phyloP scores from a whole-genome alignment of 1,284 basidiomycete genomes.

The Moesziomyces globuligerus region DNA sequence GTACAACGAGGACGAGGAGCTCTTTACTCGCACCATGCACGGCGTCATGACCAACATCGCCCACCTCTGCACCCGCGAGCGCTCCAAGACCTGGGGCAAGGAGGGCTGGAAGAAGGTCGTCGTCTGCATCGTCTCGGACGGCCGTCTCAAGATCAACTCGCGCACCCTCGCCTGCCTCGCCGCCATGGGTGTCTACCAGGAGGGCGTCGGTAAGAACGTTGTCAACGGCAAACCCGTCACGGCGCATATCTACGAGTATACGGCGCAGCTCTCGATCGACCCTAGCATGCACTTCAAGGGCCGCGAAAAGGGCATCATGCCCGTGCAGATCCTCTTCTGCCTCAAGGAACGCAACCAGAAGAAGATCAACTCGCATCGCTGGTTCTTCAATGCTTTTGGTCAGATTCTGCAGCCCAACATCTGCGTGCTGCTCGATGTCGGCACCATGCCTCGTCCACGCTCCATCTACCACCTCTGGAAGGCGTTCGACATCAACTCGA shows the following conservation, averaged over 20 bases:
- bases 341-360: conserved; percentile 67
- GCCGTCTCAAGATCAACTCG: conserved; percentile 89
- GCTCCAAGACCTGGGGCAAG: conserved; percentile 92
- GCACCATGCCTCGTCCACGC: conserved; percentile 77
- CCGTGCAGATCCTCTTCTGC: conserved; percentile 90
- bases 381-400: conserved; percentile 69
- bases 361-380: conserved; percentile 83
- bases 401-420: conserved; percentile 76
- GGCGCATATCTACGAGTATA: conserved; percentile 87
- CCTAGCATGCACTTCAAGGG: conserved; percentile 84
- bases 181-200: conserved; percentile 85
- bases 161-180: conserved; percentile 91
- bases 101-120: conserved; percentile 91
- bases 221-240: conserved; percentile 86
- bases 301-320: conserved; percentile 77
- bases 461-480: conserved; percentile 95
- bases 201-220: conserved; percentile 88
- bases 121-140: conserved; percentile 85
- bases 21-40: conserved; percentile 64
- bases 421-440: conserved; percentile 92
- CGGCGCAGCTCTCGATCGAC: conserved; percentile 77
- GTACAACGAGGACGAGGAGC: conserved; percentile 61
- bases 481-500: conserved; percentile 93
- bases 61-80: conserved; percentile 80
- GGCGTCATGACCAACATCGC: conserved; percentile 67